phyloP scores from a whole-genome alignment of 2,329 filamentous ascomycete species.

The Phaeoacremonium minimum region DNA sequence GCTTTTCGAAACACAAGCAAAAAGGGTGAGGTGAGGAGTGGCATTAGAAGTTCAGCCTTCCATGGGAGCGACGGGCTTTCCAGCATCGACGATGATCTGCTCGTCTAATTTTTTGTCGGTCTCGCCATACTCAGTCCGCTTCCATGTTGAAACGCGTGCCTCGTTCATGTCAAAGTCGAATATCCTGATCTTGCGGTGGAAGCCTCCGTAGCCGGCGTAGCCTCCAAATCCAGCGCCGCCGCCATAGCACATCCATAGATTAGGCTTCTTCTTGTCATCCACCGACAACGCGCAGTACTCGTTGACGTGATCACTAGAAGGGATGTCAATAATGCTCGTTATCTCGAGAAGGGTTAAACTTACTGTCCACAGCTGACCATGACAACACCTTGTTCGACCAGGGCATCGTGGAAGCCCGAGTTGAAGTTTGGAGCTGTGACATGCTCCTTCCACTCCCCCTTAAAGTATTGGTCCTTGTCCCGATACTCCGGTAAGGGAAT shows the following conservation, averaged over 20 bases:
- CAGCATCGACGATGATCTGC: constrained; percentile 63
- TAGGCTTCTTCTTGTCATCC: constrained; percentile 50
- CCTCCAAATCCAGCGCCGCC: constrained; percentile 90
- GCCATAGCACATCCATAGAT: constrained; percentile 97
- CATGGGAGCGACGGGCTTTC: constrained; percentile 34
- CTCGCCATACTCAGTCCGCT: constrained; percentile 71
- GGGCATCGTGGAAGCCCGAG: constrained; percentile 84
- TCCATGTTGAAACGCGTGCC: constrained; percentile 86
- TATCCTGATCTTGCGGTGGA: constrained; percentile 76
- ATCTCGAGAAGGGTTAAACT: constrained; percentile 20
- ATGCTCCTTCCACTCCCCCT: constrained; percentile 75
- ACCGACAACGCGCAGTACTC: constrained; percentile 82
- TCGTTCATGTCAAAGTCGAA: constrained; percentile 94
- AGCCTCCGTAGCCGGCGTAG: constrained; percentile 87
- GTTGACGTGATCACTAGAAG: constrained; percentile 79
- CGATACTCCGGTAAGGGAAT: constrained; percentile 91
- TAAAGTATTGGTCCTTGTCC: constrained; percentile 50
- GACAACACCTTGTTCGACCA: constrained; percentile 79
- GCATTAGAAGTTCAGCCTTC: constrained; percentile 13
- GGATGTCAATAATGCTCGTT: constrained; percentile 15
- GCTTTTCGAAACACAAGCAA: too few relatives aligned
- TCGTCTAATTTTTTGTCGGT: constrained; percentile 50
- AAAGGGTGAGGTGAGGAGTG: too few relatives aligned
- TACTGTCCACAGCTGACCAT: constrained; percentile 90
- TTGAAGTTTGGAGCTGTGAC: constrained; percentile 89